These are phyloP conservation scores for Tetrapisispora pingtungensis DNA, from an alignment of 805 yeast genomes.

Conservation along the genomic window DNA sequence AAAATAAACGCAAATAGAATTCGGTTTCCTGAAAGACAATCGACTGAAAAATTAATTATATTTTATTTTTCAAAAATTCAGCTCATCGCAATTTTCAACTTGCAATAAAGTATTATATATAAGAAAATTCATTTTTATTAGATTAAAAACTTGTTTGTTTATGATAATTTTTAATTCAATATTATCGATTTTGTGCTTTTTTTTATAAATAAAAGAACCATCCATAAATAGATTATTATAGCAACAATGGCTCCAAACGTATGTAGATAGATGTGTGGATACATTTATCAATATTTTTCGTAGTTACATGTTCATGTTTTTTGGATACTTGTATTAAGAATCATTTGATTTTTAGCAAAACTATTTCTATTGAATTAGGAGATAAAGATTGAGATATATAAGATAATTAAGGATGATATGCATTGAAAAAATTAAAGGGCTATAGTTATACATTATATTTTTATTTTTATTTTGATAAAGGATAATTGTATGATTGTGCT, in stretches of 20 bases:
- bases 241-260: constrained; percentile 76
- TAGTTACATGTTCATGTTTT: constrained; percentile 4
- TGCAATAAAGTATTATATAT: background rate
- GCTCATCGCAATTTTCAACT: too few relatives aligned
- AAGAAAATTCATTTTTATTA: too few relatives aligned
- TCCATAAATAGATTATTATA: constrained; percentile 4
- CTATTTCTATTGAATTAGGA: background rate
- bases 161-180: too few relatives aligned
- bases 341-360: too few relatives aligned
- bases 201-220: background rate
- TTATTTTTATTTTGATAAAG: too few relatives aligned
- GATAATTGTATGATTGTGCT: constrained; percentile 6
- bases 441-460: background rate
- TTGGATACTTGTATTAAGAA: background rate
- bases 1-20: too few relatives aligned
- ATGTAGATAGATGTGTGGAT: constrained; percentile 33
- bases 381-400: background rate
- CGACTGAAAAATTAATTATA: too few relatives aligned
- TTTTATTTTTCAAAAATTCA: too few relatives aligned
- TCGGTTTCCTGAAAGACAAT: too few relatives aligned
- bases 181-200: too few relatives aligned
- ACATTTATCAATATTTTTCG: background rate
- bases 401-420: too few relatives aligned
- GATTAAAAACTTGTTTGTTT: too few relatives aligned
- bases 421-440: background rate